phyloP scores from a whole-genome alignment of 179 eudicot species.

The Beta lomatogona region DNA sequence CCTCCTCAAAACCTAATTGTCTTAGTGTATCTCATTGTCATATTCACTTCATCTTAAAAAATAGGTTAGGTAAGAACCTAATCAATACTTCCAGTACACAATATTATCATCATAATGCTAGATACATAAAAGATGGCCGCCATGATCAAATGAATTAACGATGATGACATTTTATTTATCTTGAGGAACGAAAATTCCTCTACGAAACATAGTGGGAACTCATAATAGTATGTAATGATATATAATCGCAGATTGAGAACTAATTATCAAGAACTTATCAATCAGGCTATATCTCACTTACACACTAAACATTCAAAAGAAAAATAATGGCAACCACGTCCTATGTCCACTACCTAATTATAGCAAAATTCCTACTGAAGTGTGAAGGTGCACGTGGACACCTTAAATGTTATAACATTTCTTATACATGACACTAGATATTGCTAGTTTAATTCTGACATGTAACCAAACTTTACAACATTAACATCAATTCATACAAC shows the following conservation, averaged over 20 bases:
- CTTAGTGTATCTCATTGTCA: no score
- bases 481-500: not conserved
- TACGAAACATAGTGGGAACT: not conserved
- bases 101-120: not conserved
- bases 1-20: no score
- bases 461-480: not conserved
- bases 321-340: slow-evolving; percentile 25
- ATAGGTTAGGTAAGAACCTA: no score
- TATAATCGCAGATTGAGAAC: not conserved
- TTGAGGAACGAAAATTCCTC: no score
- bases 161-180: slow-evolving; percentile 1
- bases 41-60: no score
- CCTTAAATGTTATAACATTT: slow-evolving; percentile 1
- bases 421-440: slow-evolving; percentile 10
- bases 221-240: not conserved
- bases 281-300: not conserved
- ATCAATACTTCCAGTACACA: no score
- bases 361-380: slow-evolving; percentile 22
- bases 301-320: not conserved
- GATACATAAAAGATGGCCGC: not conserved
- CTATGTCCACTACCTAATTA: slow-evolving; percentile 20
- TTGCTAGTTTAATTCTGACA: slow-evolving; percentile 16
- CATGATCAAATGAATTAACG: not conserved
- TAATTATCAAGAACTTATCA: not conserved
- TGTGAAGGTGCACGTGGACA: slow-evolving; percentile 22